These are phyloP conservation scores for Cystobasidium ongulense DNA, from an alignment of 768 basidiomycete genomes.

Conservation along the genomic window DNA sequence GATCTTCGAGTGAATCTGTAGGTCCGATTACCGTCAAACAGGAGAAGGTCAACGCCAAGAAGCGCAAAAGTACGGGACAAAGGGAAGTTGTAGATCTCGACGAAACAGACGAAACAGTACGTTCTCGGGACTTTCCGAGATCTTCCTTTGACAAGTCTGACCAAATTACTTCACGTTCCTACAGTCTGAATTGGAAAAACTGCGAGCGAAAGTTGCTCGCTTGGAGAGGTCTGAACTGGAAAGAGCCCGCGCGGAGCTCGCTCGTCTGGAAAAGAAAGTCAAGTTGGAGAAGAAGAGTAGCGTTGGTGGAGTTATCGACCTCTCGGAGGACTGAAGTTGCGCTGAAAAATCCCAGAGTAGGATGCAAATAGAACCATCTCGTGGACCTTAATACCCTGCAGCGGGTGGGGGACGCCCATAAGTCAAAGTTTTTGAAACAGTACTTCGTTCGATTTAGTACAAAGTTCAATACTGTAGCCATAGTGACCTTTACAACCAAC, in stretches of 20 bases:
- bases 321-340: not conserved
- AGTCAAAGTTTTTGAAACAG: too few species aligned
- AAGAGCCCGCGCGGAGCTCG: not conserved
- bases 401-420: too few species aligned
- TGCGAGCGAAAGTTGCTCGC: too few species aligned
- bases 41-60: not conserved
- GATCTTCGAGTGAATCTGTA: not conserved
- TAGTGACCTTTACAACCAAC: too few species aligned
- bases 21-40: not conserved
- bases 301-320: not conserved
- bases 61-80: not conserved
- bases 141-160: not conserved
- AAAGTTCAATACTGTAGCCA: too few species aligned
- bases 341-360: too few species aligned
- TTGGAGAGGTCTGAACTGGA: too few species aligned
- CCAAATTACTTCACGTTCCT: not conserved
- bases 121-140: not conserved
- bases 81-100: conserved; percentile 10
- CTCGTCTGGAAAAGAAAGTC: conserved; percentile 13
- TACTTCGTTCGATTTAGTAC: too few species aligned
- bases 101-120: not conserved
- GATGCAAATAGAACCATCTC: too few species aligned
- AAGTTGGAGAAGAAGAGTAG: not conserved
- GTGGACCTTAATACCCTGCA: too few species aligned
- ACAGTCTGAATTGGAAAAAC: conserved; percentile 6